These are phyloP conservation scores for Penicillium bovifimosum DNA, from an alignment of 495 filamentous ascomycete genomes.

Conservation along the genomic window DNA sequence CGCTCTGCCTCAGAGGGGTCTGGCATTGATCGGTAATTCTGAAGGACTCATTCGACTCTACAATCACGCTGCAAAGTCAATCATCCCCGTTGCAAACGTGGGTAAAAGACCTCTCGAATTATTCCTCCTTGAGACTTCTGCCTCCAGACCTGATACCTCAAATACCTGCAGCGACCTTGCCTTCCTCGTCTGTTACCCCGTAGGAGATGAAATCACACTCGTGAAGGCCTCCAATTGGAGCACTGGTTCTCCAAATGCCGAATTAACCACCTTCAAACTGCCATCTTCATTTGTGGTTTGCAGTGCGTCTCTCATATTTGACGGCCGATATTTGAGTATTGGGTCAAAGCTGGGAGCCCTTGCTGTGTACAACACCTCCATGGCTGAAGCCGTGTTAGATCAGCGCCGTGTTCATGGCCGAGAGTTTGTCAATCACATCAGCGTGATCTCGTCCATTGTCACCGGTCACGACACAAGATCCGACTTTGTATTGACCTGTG, in stretches of 20 bases:
- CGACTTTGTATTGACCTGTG: slow-evolving; percentile 53
- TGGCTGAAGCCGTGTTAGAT: slow-evolving; percentile 20
- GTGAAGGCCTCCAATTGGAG: slow-evolving; percentile 21
- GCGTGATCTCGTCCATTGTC: slow-evolving; percentile 22
- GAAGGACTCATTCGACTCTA: slow-evolving; percentile 32
- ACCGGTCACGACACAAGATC: slow-evolving; percentile 5
- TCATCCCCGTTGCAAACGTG: slow-evolving; percentile 18
- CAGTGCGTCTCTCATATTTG: slow-evolving; percentile 32
- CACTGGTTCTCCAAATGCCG: slow-evolving; percentile 12
- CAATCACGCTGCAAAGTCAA: slow-evolving; percentile 27
- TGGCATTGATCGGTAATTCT: slow-evolving; percentile 36
- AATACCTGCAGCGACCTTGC: not conserved
- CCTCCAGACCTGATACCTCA: not conserved
- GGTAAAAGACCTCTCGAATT: slow-evolving; percentile 26
- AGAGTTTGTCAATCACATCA: slow-evolving; percentile 68
- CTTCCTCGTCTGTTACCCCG: slow-evolving; percentile 31
- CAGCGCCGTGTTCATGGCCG: slow-evolving; percentile 44
- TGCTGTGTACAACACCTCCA: slow-evolving; percentile 43
- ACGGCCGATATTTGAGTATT: slow-evolving; percentile 49
- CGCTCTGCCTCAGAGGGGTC: slow-evolving; percentile 21
- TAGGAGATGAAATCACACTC: slow-evolving; percentile 25
- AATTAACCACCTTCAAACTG: slow-evolving; percentile 22
- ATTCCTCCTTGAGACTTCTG: slow-evolving; percentile 20
- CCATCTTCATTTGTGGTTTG: slow-evolving; percentile 34
- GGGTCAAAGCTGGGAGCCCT: slow-evolving; percentile 63